Evolutionary conservation across 306 rosid species (phyloP).

Genomic region (Lathyrus oleraceus): DNA sequence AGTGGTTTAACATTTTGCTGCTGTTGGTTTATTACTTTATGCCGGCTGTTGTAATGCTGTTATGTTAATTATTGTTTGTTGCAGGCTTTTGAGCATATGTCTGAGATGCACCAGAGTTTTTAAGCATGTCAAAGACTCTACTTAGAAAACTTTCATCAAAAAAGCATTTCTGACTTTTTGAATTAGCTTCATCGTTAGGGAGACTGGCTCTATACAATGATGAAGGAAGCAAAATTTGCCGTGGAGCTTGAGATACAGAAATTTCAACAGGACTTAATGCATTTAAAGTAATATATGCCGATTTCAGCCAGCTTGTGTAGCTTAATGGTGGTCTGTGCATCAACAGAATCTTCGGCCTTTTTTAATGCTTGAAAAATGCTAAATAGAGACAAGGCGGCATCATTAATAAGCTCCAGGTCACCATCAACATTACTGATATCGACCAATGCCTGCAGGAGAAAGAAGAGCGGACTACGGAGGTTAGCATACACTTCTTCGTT

Average conservation of each 20-base stretch:
- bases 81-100: constrained; percentile 42
- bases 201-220: constrained; percentile 65
- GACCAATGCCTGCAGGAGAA: constrained; percentile 62
- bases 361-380: constrained; percentile 80
- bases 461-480: constrained; percentile 79
- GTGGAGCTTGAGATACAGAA: constrained; percentile 62
- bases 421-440: constrained; percentile 54
- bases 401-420: constrained; percentile 54
- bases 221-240: constrained; percentile 70
- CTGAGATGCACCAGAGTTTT: constrained; percentile 45
- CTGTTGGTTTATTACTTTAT: too few relatives aligned
- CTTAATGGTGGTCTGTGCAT: constrained; percentile 55
- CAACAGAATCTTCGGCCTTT: constrained; percentile 79
- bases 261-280: too few relatives aligned
- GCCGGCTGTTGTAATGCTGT: too few relatives aligned
- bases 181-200: constrained; percentile 38
- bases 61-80: too few relatives aligned
- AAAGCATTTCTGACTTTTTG: constrained; percentile 44
- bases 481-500: constrained; percentile 56
- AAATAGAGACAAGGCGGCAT: constrained; percentile 54
- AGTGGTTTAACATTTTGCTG: too few relatives aligned
- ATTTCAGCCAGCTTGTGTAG: constrained; percentile 85
- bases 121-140: constrained; percentile 51
- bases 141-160: constrained; percentile 50
- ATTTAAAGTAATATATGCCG: constrained; percentile 64